These are phyloP conservation scores for Clonostachys solani DNA, from an alignment of 2,329 filamentous ascomycete genomes.

Conservation along the genomic window DNA sequence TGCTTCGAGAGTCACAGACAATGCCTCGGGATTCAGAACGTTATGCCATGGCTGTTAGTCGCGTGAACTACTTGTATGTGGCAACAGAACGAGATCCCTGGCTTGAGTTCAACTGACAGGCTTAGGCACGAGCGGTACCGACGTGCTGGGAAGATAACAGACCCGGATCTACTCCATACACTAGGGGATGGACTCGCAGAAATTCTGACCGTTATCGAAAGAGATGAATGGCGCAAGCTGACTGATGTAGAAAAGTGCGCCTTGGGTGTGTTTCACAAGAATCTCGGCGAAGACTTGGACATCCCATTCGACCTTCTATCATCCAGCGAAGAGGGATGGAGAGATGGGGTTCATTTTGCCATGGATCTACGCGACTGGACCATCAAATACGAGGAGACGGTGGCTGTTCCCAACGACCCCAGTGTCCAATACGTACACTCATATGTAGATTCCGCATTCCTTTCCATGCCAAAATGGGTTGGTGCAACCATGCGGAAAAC, in stretches of 20 bases:
- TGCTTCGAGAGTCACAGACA: conserved; percentile 42
- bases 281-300: conserved; percentile 48
- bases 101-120: not conserved
- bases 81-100: not conserved
- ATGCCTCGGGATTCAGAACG: conserved; percentile 36
- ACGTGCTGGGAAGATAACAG: conserved; percentile 51
- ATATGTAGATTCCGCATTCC: conserved; percentile 23
- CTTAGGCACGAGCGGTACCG: conserved; percentile 48
- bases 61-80: conserved; percentile 56
- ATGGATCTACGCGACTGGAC: conserved; percentile 47
- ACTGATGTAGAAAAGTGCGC: conserved; percentile 52
- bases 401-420: conserved; percentile 20
- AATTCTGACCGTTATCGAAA: conserved; percentile 45
- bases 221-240: conserved; percentile 53
- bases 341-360: conserved; percentile 46
- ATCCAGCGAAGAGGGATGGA: conserved; percentile 30
- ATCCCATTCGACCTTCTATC: conserved; percentile 43
- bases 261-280: conserved; percentile 53
- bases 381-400: conserved; percentile 37
- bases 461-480: conserved; percentile 10
- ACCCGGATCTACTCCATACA: conserved; percentile 63
- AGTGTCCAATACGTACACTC: conserved; percentile 5
- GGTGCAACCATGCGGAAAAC: conserved; percentile 4
- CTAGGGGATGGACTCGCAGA: conserved; percentile 54
- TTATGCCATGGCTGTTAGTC: conserved; percentile 46